Conservation (phyloP, 108 stramenopile species). For the Fragilaria radians region DNA sequence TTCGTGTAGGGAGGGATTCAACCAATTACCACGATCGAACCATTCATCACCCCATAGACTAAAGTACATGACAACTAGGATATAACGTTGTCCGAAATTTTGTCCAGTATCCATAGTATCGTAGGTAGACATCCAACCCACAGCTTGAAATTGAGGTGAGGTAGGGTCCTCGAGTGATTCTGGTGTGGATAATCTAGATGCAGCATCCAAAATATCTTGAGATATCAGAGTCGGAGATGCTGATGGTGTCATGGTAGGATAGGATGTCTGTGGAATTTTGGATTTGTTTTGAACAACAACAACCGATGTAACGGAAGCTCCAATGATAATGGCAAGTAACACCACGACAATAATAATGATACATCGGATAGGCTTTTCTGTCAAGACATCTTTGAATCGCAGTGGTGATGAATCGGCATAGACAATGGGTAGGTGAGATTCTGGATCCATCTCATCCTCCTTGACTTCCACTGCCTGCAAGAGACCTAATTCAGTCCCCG, state of each 20-base stretch:
- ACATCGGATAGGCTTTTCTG: background rate
- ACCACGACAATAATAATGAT: background rate
- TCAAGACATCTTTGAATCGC: background rate
- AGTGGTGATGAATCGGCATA: background rate
- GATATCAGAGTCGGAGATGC: background rate
- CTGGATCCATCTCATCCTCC: background rate
- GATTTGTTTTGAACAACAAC: background rate
- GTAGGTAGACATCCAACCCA: background rate
- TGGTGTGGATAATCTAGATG: background rate
- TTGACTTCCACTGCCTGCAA: background rate
- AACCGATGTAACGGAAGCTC: background rate
- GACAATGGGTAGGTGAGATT: background rate
- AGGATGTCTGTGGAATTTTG: background rate
- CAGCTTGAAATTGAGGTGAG: background rate
- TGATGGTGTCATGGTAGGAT: background rate
- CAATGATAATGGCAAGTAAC: background rate
- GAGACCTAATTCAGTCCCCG: too few species aligned
- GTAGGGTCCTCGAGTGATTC: background rate
- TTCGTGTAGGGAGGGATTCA: background rate
- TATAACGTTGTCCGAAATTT: background rate
- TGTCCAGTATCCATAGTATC: background rate
- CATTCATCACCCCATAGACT: background rate
- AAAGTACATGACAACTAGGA: background rate
- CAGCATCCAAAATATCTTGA: background rate
- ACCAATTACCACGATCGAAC: background rate